These are phyloP conservation scores for Vitis cinerea DNA, from an alignment of 164 flowering plant species.

Conservation along the genomic window DNA sequence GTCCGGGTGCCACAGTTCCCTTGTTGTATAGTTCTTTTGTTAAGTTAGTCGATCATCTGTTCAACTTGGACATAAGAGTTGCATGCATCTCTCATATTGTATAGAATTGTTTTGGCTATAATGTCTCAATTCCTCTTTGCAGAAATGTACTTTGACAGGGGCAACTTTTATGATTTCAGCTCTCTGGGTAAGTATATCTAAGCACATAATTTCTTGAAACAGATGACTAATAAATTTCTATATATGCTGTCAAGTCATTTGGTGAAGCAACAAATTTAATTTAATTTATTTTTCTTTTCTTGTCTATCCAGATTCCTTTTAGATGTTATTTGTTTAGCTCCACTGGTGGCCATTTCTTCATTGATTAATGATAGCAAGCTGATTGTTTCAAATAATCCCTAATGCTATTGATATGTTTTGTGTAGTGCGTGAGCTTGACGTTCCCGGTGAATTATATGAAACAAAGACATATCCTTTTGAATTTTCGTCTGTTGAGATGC, in stretches of 20 bases:
- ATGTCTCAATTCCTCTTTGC: constrained; percentile 23
- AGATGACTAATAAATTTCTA: neutral
- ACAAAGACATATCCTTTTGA: constrained; percentile 63
- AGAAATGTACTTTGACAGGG: constrained; percentile 68
- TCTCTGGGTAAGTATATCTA: constrained; percentile 58
- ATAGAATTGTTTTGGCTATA: too few relatives aligned
- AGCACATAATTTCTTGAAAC: neutral
- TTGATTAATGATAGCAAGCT: neutral
- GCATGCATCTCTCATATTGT: too few relatives aligned
- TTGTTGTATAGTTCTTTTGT: too few relatives aligned
- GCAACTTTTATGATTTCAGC: constrained; percentile 70
- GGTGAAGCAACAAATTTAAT: neutral
- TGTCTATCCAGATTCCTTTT: constrained; percentile 3
- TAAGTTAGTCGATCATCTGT: too few relatives aligned
- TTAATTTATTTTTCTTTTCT: neutral
- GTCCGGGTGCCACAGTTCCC: too few relatives aligned
- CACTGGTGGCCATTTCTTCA: neutral
- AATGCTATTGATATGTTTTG: constrained; percentile 11
- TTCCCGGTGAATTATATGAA: constrained; percentile 77
- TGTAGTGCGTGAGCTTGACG: constrained; percentile 69
- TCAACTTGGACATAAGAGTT: too few relatives aligned
- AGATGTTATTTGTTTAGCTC: neutral
- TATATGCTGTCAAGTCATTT: neutral
- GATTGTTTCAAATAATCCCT: neutral
- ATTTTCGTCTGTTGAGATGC: constrained; percentile 76